Base-by-base conservation (phyloP, 2,329 filamentous ascomycete genomes). In the Curvularia verruculosa region DNA sequence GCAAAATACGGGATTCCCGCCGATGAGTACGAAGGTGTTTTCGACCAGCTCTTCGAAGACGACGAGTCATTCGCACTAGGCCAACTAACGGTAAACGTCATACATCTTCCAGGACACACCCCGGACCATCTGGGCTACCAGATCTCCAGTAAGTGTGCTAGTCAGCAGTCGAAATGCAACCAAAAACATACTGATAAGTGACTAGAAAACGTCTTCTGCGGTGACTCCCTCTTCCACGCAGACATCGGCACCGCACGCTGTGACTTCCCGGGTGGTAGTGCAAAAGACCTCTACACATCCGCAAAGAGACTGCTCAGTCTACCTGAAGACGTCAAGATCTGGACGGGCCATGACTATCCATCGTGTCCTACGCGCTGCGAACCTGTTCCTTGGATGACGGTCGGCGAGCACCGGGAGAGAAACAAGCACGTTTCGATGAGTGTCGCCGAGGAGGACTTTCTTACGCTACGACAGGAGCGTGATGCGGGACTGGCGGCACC, bases 101-200 rank as follows among this genome's bases (percentile, higher is more conserved):
- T 87, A 0, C 81, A 87, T 61, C 79, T 88, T 0, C 84, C 85
- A 0, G 85, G 85, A 0, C 84, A 88, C 60, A 87, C 85, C 0
- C 84, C 85, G 0, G 85, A 88, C 60, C 84, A 87, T 52, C 64
- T 86, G 13, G 85, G 85, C 0, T 89, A 88, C 58, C 71, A 75
- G 31, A 81, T 87, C 49, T 84, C 82, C 24, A 60, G 65, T 67
- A 52, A 54, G 58, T 47, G 3, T 15, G 24, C 28, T 3, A 15
- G 15, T 1, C 7, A 23, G 9, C 18, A 8, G 24, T 8, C 19
- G 23, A n/a, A 9, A 7, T 10, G 29, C 10, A 43, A 9, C 4
- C n/a, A 43, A 3, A 43, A 3, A 3, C 13, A 37, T 5, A 21
- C 48, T 64, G 21, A 64, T 29, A 7, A 6, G 13, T 1, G 4